Evolutionary conservation across 1,139 yeast species (phyloP).

Genomic region (Sugiyamaella paludigena): DNA sequence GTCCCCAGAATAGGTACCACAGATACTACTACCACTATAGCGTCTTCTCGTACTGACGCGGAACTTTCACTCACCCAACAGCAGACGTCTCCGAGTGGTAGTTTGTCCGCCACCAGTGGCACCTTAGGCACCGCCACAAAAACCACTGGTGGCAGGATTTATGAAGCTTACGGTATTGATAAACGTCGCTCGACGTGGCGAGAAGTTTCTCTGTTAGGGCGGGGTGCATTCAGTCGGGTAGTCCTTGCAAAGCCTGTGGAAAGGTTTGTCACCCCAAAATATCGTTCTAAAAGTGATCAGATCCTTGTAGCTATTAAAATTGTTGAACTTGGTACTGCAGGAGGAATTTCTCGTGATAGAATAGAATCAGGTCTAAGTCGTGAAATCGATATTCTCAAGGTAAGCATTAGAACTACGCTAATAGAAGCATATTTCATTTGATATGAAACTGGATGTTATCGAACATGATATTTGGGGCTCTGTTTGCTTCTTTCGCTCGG

Average conservation of each 20-base stretch:
- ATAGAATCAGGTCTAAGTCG: constrained; percentile 70
- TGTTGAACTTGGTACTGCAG: constrained; percentile 23
- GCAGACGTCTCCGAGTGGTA: too few relatives aligned
- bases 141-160: constrained; percentile 14
- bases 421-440: too few relatives aligned
- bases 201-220: constrained; percentile 37
- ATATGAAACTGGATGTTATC: background rate
- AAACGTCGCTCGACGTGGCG: constrained; percentile 35
- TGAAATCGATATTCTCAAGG: constrained; percentile 63
- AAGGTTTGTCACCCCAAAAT: constrained; percentile 33
- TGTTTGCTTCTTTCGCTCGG: background rate
- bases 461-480: too few relatives aligned
- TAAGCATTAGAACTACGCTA: background rate
- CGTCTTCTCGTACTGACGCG: background rate
- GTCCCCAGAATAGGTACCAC: background rate
- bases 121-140: background rate
- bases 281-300: constrained; percentile 41
- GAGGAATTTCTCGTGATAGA: constrained; percentile 44
- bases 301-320: constrained; percentile 39
- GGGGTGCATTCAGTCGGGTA: constrained; percentile 43
- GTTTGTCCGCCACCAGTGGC: background rate
- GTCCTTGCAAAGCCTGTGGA: constrained; percentile 37
- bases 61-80: too few relatives aligned
- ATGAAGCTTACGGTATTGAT: constrained; percentile 31
- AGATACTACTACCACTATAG: background rate